Evolutionary conservation across 495 filamentous ascomycete species (phyloP).

Genomic region (Thermothielavioides terrestris): DNA sequence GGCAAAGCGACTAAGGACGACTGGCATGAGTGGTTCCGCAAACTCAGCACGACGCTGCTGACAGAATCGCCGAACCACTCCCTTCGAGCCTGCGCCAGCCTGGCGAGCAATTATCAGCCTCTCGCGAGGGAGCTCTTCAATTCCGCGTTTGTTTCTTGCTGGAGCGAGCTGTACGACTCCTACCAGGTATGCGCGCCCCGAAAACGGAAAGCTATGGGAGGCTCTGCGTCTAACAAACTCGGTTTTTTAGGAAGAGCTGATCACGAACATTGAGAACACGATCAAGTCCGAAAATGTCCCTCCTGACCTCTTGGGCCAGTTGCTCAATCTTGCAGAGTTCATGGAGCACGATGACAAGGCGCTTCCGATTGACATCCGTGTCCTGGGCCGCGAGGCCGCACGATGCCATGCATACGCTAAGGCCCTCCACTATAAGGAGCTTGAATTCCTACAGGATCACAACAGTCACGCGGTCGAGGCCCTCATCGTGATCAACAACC

Average conservation of each 20-base stretch:
- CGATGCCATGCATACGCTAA: conserved; percentile 98
- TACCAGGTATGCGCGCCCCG: conserved; percentile 42
- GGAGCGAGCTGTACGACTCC: conserved; percentile 93
- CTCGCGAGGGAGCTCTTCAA: conserved; percentile 94
- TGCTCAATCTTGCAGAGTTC: conserved; percentile 95
- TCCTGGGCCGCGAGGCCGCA: conserved; percentile 82
- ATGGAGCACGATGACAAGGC: conserved; percentile 99
- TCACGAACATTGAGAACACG: conserved; percentile 89
- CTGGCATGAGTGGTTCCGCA: conserved; percentile 97
- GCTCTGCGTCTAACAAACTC: not conserved
- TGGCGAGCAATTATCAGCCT: conserved; percentile 84
- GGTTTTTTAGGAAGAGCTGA: conserved; percentile 67
- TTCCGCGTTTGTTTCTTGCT: conserved; percentile 96
- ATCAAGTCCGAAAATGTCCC: conserved; percentile 88
- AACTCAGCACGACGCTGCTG: conserved; percentile 90
- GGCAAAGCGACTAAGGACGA: conserved; percentile 95
- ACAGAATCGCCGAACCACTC: conserved; percentile 95
- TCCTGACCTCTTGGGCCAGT: conserved; percentile 85
- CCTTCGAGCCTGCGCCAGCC: conserved; percentile 79
- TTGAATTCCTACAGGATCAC: conserved; percentile 96
- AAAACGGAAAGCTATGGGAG: no score
- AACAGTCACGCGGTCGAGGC: conserved; percentile 93
- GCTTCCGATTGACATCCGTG: conserved; percentile 91
- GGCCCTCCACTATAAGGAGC: conserved; percentile 95
- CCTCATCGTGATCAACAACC: conserved; percentile 96